Conservation (phyloP, 352 stramenopile genomes). For the Phytophthora chlamydospora region DNA sequence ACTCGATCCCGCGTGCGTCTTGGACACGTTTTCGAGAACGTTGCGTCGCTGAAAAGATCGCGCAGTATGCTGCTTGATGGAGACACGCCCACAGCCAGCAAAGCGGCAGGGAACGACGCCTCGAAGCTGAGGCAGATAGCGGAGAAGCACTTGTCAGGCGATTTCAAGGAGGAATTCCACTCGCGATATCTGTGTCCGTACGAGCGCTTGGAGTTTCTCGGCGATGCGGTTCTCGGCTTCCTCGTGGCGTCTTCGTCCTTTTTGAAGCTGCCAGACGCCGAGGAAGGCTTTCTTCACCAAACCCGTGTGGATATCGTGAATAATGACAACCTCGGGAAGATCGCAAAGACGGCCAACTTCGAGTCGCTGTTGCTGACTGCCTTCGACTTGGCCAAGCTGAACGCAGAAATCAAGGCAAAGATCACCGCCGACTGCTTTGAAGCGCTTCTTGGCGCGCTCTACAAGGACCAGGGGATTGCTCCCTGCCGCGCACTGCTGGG, state of each 20-base stretch:
- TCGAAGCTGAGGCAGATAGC: constrained; percentile 52
- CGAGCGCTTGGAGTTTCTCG: constrained; percentile 85
- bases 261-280: constrained; percentile 70
- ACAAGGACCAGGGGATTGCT: constrained; percentile 81
- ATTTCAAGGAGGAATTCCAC: constrained; percentile 83
- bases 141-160: constrained; percentile 62
- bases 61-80: constrained; percentile 56
- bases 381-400: constrained; percentile 64
- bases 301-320: constrained; percentile 78
- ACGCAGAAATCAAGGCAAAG: constrained; percentile 65
- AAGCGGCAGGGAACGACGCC: constrained; percentile 23
- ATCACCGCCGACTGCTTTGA: constrained; percentile 88
- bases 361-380: constrained; percentile 74
- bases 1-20: constrained; percentile 77
- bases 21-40: constrained; percentile 78
- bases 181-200: constrained; percentile 82
- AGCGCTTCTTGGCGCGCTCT: constrained; percentile 79
- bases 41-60: constrained; percentile 60
- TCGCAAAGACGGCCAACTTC: constrained; percentile 78
- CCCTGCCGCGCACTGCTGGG: constrained; percentile 68
- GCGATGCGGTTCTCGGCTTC: constrained; percentile 85
- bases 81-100: constrained; percentile 15
- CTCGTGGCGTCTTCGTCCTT: constrained; percentile 82
- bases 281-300: constrained; percentile 75
- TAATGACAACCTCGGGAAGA: constrained; percentile 78